Conservation (phyloP, 148 eudicot genomes). For the Amaranthus hypochondriacus region DNA sequence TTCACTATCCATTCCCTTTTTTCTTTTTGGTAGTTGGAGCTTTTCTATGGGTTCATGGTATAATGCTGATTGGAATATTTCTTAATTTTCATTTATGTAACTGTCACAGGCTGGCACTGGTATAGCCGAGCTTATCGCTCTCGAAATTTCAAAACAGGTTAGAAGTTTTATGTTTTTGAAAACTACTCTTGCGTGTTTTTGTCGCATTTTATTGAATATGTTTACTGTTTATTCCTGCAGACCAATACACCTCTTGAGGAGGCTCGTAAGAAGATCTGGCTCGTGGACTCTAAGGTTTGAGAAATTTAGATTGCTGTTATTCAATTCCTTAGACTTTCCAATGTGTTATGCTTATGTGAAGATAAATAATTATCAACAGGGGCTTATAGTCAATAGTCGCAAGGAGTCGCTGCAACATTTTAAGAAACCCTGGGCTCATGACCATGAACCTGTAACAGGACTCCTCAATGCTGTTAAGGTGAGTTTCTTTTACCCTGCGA, state of each 20-base stretch:
- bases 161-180: constrained; percentile 8
- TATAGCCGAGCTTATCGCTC: constrained; percentile 95
- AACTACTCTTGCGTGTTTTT: not conserved
- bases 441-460: constrained; percentile 72
- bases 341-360: not conserved
- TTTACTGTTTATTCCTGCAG: constrained; percentile 36
- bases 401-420: constrained; percentile 73
- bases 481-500: not conserved
- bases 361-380: constrained; percentile 38
- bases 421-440: constrained; percentile 98
- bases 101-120: constrained; percentile 88
- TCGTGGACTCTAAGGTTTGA: constrained; percentile 89
- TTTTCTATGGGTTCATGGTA: not conserved
- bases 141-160: constrained; percentile 97
- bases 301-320: not conserved
- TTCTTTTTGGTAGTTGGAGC: not conserved
- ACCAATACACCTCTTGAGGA: constrained; percentile 78
- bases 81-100: not conserved
- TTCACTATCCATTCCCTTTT: not conserved
- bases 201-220: constrained; percentile 5
- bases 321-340: not conserved
- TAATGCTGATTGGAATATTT: not conserved
- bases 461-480: constrained; percentile 87
- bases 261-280: constrained; percentile 87
- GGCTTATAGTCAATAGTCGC: constrained; percentile 80